These are phyloP conservation scores for Gossypium rotundifolium DNA, from an alignment of 345 rosid species.

Conservation along the genomic window DNA sequence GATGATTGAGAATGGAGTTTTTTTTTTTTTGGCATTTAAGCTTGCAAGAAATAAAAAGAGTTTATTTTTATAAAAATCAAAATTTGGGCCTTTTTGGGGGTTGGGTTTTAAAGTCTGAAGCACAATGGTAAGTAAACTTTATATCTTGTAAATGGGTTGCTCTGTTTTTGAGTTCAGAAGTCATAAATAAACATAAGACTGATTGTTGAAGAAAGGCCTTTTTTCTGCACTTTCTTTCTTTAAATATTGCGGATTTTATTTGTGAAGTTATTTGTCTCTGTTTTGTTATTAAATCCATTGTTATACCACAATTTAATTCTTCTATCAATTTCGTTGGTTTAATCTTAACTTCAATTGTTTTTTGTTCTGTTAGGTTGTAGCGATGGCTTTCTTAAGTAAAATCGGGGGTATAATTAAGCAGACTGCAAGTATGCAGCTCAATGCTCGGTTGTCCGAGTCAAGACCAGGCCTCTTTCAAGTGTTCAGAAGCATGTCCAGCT, in stretches of 20 bases:
- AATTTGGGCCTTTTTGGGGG: background rate
- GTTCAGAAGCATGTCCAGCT: conserved; percentile 65
- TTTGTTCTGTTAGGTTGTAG: conserved; percentile 20
- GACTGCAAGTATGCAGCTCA: conserved; percentile 46
- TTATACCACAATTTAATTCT: background rate
- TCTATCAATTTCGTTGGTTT: background rate
- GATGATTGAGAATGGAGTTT: background rate
- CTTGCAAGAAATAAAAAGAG: background rate
- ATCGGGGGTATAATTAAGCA: conserved; percentile 67
- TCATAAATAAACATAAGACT: background rate
- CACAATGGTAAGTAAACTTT: background rate
- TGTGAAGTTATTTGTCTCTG: background rate
- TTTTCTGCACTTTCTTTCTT: background rate
- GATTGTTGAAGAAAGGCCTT: too few relatives aligned
- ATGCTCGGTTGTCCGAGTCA: conserved; percentile 36
- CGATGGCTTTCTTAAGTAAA: conserved; percentile 82
- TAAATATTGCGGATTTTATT: background rate
- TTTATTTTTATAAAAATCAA: background rate
- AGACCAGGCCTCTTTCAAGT: conserved; percentile 70
- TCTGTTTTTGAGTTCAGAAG: background rate
- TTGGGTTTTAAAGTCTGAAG: background rate
- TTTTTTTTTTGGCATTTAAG: background rate
- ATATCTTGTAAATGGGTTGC: background rate
- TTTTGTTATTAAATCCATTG: background rate
- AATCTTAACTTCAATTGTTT: background rate